These are phyloP conservation scores for Alternaria hordeiaustralica DNA, from an alignment of 2,329 filamentous ascomycete genomes.

Conservation along the genomic window DNA sequence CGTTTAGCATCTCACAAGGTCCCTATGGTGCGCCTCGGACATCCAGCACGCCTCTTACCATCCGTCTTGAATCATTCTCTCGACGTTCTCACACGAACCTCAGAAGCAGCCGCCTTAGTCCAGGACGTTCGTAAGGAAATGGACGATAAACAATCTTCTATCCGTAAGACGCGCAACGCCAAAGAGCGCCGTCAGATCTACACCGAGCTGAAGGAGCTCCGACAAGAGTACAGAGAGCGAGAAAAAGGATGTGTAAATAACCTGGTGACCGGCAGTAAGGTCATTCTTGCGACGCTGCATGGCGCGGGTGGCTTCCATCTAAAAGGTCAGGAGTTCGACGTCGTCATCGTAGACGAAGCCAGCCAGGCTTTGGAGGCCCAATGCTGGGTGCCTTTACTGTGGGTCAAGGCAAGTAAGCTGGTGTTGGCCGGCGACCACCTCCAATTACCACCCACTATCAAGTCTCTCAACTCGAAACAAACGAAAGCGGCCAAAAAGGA, in stretches of 20 bases:
- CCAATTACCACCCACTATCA: slow-evolving; percentile 93
- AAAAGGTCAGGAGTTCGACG: slow-evolving; percentile 81
- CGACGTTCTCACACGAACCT: slow-evolving; percentile 88
- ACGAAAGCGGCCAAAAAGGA: slow-evolving; percentile 42
- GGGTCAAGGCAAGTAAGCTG: slow-evolving; percentile 74
- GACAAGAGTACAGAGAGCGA: slow-evolving; percentile 86
- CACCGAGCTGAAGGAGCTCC: slow-evolving; percentile 79
- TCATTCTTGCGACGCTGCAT: slow-evolving; percentile 91
- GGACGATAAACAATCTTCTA: slow-evolving; percentile 86
- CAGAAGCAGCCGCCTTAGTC: slow-evolving; percentile 87
- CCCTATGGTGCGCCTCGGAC: slow-evolving; percentile 86
- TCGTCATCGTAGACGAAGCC: slow-evolving; percentile 94
- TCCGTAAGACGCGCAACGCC: slow-evolving; percentile 84
- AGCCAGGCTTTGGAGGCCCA: slow-evolving; percentile 95
- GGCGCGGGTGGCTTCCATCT: slow-evolving; percentile 88
- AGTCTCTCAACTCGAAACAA: slow-evolving; percentile 65
- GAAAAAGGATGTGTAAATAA: slow-evolving; percentile 81
- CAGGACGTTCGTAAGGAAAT: slow-evolving; percentile 90
- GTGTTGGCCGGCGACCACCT: slow-evolving; percentile 94
- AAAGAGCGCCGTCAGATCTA: slow-evolving; percentile 84
- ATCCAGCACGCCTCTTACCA: slow-evolving; percentile 87
- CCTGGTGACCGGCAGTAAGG: slow-evolving; percentile 77
- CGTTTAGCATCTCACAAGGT: slow-evolving; percentile 83
- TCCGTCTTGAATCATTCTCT: slow-evolving; percentile 89
- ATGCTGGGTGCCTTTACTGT: slow-evolving; percentile 90